Evolutionary conservation across 2,329 filamentous ascomycete genomes (phyloP).

Genomic region (Cladophialophora immunda): DNA sequence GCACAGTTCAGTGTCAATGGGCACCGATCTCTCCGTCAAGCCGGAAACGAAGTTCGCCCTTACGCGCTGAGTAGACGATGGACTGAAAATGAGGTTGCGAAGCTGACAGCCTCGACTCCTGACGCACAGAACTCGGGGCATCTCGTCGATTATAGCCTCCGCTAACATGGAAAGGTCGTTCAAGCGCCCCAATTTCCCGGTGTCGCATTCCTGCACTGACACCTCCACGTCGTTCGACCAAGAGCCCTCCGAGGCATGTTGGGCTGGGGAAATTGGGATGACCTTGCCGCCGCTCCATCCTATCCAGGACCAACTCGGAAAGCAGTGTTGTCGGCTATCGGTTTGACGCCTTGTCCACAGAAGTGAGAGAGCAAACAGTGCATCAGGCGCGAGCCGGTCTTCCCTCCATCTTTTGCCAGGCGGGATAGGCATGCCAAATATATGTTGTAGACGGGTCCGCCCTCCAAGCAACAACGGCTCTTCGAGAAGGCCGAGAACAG

Average conservation of each 20-base stretch:
- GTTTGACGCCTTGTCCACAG: not conserved
- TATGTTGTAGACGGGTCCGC: not conserved
- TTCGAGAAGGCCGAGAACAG: slow-evolving; percentile 11
- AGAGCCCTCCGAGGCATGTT: not conserved
- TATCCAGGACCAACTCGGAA: slow-evolving; percentile 16
- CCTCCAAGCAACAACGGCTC: not conserved
- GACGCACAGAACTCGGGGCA: not conserved
- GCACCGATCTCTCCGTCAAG: not conserved
- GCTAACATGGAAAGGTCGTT: not conserved
- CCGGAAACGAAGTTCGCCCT: not conserved
- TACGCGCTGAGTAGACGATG: not conserved
- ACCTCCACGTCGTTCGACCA: slow-evolving; percentile 4
- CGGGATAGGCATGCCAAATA: slow-evolving; percentile 1
- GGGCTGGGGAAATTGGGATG: not conserved
- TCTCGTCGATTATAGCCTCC: not conserved
- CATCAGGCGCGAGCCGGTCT: not conserved
- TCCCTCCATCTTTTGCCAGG: not conserved
- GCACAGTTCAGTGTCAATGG: not conserved
- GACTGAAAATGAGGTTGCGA: not conserved
- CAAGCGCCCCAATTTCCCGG: not conserved
- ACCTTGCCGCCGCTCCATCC: slow-evolving; percentile 9
- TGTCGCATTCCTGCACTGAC: not conserved
- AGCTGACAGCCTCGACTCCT: not conserved
- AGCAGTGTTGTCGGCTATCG: not conserved
- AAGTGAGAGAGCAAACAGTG: slow-evolving; percentile 6